These are phyloP conservation scores for Microbotryum lychnidis-dioicae DNA, from an alignment of 1,284 basidiomycete genomes.

Conservation along the genomic window DNA sequence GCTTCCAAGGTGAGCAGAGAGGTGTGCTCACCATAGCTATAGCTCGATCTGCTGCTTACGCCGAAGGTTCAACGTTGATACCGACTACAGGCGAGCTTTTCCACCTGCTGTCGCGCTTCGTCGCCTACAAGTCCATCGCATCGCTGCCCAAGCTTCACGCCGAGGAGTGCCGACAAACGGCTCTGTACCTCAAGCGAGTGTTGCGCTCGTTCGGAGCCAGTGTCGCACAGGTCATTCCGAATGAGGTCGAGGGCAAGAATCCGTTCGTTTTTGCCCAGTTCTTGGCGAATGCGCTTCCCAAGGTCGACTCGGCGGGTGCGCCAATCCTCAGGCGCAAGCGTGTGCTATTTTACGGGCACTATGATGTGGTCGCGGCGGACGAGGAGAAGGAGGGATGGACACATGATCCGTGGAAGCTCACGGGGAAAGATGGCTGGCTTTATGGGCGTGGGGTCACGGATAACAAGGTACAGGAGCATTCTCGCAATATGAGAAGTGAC, in stretches of 20 bases:
- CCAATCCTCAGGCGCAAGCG: slow-evolving; percentile 44
- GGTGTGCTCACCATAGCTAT: neutral
- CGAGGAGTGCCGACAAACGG: slow-evolving; percentile 86
- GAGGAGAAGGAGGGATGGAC: slow-evolving; percentile 53
- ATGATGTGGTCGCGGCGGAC: slow-evolving; percentile 69
- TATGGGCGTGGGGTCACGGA: slow-evolving; percentile 75
- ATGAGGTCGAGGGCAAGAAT: slow-evolving; percentile 44
- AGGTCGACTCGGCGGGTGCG: slow-evolving; percentile 7
- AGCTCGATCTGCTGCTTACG: slow-evolving; percentile 5
- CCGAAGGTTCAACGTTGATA: neutral
- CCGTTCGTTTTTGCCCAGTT: slow-evolving; percentile 83
- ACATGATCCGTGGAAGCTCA: slow-evolving; percentile 74
- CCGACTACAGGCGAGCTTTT: slow-evolving; percentile 40
- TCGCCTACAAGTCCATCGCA: slow-evolving; percentile 79
- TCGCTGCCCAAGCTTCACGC: slow-evolving; percentile 48
- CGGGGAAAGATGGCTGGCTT: slow-evolving; percentile 80
- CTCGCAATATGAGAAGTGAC: neutral
- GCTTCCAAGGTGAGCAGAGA: slow-evolving; percentile 9
- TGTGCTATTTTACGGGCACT: slow-evolving; percentile 86
- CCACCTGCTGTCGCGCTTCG: slow-evolving; percentile 69
- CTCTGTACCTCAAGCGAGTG: slow-evolving; percentile 80
- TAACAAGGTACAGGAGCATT: slow-evolving; percentile 34
- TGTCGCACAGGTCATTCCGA: no score
- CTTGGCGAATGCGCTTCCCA: slow-evolving; percentile 46
- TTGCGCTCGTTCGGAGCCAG: slow-evolving; percentile 72